Percentiles rank a stretch among this genome's conserved stretches.
phyloP scores from a whole-genome alignment of 2,329 filamentous ascomycete genomes.

The Akanthomyces uredinophilus region DNA sequence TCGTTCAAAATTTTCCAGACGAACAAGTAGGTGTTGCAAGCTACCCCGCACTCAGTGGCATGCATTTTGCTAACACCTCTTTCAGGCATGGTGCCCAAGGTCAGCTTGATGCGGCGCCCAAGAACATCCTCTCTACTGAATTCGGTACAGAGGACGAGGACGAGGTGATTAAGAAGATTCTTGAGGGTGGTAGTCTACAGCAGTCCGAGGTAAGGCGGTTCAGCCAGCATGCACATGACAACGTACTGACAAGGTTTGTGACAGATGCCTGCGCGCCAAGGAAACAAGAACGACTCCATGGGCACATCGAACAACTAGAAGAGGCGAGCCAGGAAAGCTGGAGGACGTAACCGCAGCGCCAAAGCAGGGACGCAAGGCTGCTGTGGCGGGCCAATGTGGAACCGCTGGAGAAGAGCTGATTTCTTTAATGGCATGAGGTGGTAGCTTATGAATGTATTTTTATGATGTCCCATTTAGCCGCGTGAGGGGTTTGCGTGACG shows the following conservation, averaged over 20 bases:
- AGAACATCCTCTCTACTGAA: slow-evolving; percentile 71
- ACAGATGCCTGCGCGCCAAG: slow-evolving; percentile 49
- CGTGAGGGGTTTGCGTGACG: neutral
- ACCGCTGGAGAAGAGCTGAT: neutral
- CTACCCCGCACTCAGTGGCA: neutral
- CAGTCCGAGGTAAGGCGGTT: slow-evolving; percentile 43
- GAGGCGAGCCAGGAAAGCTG: neutral
- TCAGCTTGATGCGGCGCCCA: slow-evolving; percentile 68
- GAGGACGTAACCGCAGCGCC: too few species aligned
- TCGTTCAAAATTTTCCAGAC: slow-evolving; percentile 87
- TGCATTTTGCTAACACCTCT: slow-evolving; percentile 16
- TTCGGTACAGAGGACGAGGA: slow-evolving; percentile 80
- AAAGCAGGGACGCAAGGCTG: too few species aligned
- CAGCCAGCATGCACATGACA: slow-evolving; percentile 10
- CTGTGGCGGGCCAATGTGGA: too few species aligned
- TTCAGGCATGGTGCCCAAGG: slow-evolving; percentile 81
- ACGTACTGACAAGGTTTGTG: neutral
- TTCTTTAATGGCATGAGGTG: neutral
- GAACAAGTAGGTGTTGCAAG: slow-evolving; percentile 65
- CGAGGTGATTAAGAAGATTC: slow-evolving; percentile 73
- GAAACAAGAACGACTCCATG: slow-evolving; percentile 48
- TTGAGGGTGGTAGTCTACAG: slow-evolving; percentile 69
- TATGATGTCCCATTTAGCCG: neutral
- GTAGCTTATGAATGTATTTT: slow-evolving; percentile 8
- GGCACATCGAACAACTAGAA: slow-evolving; percentile 40